Percentiles rank a stretch among this genome's conserved stretches.
phyloP scores from a whole-genome alignment of 371 early-diverging fungal genomes.

The Rhizopus microsporus region DNA sequence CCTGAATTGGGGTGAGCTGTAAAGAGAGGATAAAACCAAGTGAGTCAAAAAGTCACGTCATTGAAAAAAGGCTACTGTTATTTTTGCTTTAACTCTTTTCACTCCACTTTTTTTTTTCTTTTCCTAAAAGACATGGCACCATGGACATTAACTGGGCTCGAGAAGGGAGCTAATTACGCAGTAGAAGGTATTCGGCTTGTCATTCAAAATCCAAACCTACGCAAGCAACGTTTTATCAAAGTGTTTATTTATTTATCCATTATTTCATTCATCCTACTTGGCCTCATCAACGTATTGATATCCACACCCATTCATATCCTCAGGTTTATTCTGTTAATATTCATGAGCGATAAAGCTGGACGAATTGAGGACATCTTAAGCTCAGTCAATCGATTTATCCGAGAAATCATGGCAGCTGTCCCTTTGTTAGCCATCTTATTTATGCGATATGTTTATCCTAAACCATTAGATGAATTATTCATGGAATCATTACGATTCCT shows the following conservation, averaged over 20 bases:
- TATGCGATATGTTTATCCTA: slow-evolving; percentile 66
- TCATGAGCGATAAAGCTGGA: slow-evolving; percentile 21
- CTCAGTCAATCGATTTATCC: slow-evolving; percentile 22
- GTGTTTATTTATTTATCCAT: slow-evolving; percentile 51
- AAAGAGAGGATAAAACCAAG: slow-evolving; percentile 5
- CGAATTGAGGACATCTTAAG: slow-evolving; percentile 27
- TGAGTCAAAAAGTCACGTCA: too few relatives aligned
- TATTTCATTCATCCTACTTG: slow-evolving; percentile 48
- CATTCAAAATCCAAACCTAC: slow-evolving; percentile 52
- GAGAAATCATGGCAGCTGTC: slow-evolving; percentile 46
- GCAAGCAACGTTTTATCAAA: slow-evolving; percentile 49
- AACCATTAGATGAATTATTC: slow-evolving; percentile 66
- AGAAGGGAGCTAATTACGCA: slow-evolving; percentile 51
- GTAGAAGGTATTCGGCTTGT: slow-evolving; percentile 50
- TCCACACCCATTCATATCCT: slow-evolving; percentile 40
- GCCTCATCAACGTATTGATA: slow-evolving; percentile 42
- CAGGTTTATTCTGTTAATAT: slow-evolving; percentile 29
- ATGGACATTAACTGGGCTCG: slow-evolving; percentile 43
- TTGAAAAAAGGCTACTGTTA: too few relatives aligned
- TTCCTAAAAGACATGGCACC: slow-evolving; percentile 24
- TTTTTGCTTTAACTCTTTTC: neutral
- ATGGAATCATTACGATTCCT: slow-evolving; percentile 57
- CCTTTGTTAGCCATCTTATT: slow-evolving; percentile 60
- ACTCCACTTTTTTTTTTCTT: slow-evolving; percentile 8
- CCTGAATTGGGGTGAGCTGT: slow-evolving; percentile 22